Evolutionary conservation across 2,329 filamentous ascomycete genomes (phyloP).

Genomic region (Cladosporium sphaerospermum): DNA sequence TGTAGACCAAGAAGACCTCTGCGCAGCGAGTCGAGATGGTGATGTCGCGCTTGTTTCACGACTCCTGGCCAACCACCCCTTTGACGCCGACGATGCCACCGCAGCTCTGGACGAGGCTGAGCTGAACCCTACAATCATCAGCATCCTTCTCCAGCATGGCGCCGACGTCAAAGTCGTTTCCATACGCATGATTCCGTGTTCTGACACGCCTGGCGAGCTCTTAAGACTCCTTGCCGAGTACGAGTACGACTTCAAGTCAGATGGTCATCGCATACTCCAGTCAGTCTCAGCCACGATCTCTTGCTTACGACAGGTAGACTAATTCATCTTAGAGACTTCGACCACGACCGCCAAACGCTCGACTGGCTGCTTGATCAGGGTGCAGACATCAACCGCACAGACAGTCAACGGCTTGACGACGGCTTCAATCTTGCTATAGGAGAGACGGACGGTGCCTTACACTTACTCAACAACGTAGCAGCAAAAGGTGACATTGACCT

Average conservation of each 20-base stretch:
- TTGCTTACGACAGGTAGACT: neutral
- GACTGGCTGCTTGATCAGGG: slow-evolving; percentile 16
- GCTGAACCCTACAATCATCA: neutral
- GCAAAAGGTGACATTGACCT: slow-evolving; percentile 14
- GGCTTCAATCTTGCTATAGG: slow-evolving; percentile 4
- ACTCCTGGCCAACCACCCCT: neutral
- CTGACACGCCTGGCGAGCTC: neutral
- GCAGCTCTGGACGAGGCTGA: neutral
- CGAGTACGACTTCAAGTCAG: slow-evolving; percentile 3
- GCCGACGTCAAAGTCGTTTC: neutral
- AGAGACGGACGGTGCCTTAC: slow-evolving; percentile 9
- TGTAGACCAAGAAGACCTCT: neutral
- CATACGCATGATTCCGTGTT: neutral
- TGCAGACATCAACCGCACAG: slow-evolving; percentile 13
- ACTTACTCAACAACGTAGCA: slow-evolving; percentile 13
- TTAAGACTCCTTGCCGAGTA: slow-evolving; percentile 8
- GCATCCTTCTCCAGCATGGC: neutral
- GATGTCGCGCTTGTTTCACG: neutral
- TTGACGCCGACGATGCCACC: neutral
- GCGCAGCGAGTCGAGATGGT: neutral
- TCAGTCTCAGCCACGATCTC: neutral
- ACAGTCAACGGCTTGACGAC: slow-evolving; percentile 2
- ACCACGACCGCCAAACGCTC: slow-evolving; percentile 7
- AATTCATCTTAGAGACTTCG: slow-evolving; percentile 8
- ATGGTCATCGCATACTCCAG: slow-evolving; percentile 10